Evolutionary conservation across 2,329 filamentous ascomycete genomes (phyloP), one percentile per base, ranked within the genome.

Genomic region (Pseudohalonectria lignicola): DNA sequence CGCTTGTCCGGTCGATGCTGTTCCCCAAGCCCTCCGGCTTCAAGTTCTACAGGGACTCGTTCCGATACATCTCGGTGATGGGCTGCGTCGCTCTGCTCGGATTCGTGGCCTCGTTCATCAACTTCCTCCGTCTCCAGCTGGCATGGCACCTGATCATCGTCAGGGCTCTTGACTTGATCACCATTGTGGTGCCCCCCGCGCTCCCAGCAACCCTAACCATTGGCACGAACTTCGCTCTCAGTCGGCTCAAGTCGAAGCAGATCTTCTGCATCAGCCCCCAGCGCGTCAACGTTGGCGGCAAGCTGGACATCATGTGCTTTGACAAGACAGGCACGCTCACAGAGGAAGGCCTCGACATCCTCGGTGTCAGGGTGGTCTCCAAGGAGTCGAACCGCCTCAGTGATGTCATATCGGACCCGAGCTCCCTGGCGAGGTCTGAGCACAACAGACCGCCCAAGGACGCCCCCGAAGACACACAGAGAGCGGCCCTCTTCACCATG

Each of bases 181-280:
- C 92, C 2, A 98, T 98, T 45, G 88, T 96, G 9, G 92, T 98
- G 0, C 92, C 92, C 13, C 92, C 92, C 15, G 92, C 92, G 8
- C 67, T 98, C 6, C 93, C 92, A 1, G 92, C 92, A 2, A 98
- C 92, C 0, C 68, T 98, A 34, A 94, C 87, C 0, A 98, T 98
- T 49, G 92, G 92, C 31, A 96, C 86, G 12, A 96, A 90, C 54
- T 98, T 98, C 57, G 93, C 92, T 2, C 66, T 98, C 2, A 80
- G 76, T 10, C 77, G 92, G 19, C 67, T 98, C 21, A 94, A 87
- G 60, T 76, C 80, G 45, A 88, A 93, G 56, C 74, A 87, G 31
- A 95, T 98, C 28, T 98, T 94, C 54, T 98, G 92, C 53, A 98
- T 96, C 52, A 96, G 90, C 47, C 92, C 93, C 1, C 92, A 98